Conservation (phyloP, 2,329 filamentous ascomycete species). For the Colletotrichum euphorbiae region DNA sequence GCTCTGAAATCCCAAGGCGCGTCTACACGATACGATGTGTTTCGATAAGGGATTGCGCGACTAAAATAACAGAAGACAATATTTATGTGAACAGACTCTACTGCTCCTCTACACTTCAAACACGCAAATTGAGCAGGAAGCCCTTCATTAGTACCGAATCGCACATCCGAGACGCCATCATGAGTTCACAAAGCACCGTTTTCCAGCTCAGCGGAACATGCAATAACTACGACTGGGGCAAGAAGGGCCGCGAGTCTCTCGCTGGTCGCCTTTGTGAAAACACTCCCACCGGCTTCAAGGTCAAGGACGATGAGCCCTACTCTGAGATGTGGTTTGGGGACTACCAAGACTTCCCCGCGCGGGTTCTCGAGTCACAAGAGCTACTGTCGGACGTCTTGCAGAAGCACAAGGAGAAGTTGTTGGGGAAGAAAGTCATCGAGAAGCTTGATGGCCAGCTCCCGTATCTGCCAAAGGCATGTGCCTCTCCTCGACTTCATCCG, state of each 20-base stretch:
- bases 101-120: neutral
- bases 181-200: constrained; percentile 46
- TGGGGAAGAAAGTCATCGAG: constrained; percentile 72
- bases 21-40: neutral
- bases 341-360: constrained; percentile 77
- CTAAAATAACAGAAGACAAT: no score
- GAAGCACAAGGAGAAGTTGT: constrained; percentile 68
- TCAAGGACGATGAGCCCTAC: constrained; percentile 74
- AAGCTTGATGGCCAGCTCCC: constrained; percentile 73
- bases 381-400: constrained; percentile 74
- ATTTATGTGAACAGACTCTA: no score
- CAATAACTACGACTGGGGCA: constrained; percentile 78
- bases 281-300: constrained; percentile 71
- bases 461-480: constrained; percentile 74
- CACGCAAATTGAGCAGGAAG: no score
- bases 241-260: constrained; percentile 72
- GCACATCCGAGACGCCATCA: neutral
- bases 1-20: neutral
- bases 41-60: neutral
- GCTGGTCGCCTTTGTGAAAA: constrained; percentile 74
- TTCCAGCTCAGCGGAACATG: constrained; percentile 61
- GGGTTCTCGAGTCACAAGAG: constrained; percentile 71
- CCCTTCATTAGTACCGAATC: no score
- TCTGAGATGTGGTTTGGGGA: constrained; percentile 81
- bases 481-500: neutral